These are phyloP conservation scores for Petunia hybrid DNA, from an alignment of 305 asterid genomes.

Conservation along the genomic window DNA sequence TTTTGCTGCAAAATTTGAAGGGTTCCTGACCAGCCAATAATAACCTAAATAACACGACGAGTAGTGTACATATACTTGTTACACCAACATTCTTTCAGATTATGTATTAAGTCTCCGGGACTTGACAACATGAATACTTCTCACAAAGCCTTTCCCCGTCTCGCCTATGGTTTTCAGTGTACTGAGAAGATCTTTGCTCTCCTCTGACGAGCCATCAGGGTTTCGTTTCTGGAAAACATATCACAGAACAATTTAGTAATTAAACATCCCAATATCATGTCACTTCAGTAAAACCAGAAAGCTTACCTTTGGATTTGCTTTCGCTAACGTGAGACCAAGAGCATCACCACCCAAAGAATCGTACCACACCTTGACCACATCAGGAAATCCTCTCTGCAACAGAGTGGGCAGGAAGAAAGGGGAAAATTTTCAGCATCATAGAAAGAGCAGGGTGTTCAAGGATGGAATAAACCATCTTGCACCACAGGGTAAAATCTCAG, in stretches of 20 bases:
- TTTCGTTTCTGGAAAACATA: constrained; percentile 70
- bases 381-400: constrained; percentile 74
- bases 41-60: neutral
- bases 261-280: constrained; percentile 15
- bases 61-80: constrained; percentile 19
- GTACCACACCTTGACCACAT: constrained; percentile 84
- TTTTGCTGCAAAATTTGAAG: constrained; percentile 26
- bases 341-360: constrained; percentile 96
- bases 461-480: constrained; percentile 10
- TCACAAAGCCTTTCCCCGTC: constrained; percentile 88
- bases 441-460: neutral
- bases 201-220: constrained; percentile 52
- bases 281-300: neutral
- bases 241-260: neutral
- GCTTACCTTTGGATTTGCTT: constrained; percentile 62
- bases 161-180: constrained; percentile 71
- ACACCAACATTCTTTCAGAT: constrained; percentile 26
- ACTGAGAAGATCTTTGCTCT: constrained; percentile 52
- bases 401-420: constrained; percentile 28
- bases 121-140: constrained; percentile 75
- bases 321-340: constrained; percentile 85
- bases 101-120: constrained; percentile 61
- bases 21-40: neutral
- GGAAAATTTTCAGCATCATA: constrained; percentile 20
- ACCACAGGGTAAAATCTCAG: constrained; percentile 17